phyloP scores from a whole-genome alignment of 1,139 yeast species.

The Scheffersomyces parashehatae region DNA sequence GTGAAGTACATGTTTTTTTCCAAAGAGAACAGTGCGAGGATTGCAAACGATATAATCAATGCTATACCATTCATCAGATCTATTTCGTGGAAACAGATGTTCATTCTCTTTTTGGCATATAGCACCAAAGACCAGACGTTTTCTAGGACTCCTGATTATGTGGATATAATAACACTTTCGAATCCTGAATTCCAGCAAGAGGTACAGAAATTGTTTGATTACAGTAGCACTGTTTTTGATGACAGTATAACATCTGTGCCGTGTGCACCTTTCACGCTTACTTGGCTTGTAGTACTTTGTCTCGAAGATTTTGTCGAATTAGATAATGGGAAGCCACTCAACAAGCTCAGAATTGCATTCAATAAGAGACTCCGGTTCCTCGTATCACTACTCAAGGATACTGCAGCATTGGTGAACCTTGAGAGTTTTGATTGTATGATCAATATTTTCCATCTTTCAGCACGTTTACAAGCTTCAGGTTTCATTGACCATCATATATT shows the following conservation, averaged over 20 bases:
- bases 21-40: constrained; percentile 29
- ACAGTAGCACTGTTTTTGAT: constrained; percentile 33
- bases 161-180: constrained; percentile 27
- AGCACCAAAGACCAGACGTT: constrained; percentile 56
- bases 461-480: constrained; percentile 26
- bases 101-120: constrained; percentile 51
- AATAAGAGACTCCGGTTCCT: constrained; percentile 39
- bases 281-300: constrained; percentile 38
- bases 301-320: constrained; percentile 39
- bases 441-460: constrained; percentile 45
- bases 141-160: constrained; percentile 56
- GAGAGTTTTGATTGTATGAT: constrained; percentile 47
- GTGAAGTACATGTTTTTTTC: constrained; percentile 50
- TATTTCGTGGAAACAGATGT: constrained; percentile 54
- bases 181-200: constrained; percentile 26
- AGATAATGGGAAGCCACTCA: constrained; percentile 17
- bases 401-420: constrained; percentile 34
- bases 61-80: constrained; percentile 45
- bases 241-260: constrained; percentile 20
- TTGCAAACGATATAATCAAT: constrained; percentile 39
- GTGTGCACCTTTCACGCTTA: constrained; percentile 30
- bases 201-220: constrained; percentile 36
- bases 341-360: constrained; percentile 33
- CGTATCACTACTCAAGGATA: constrained; percentile 32
- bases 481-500: constrained; percentile 41